Base-by-base conservation (phyloP, 2,329 filamentous ascomycete genomes). In the Aspergillus jensenii region DNA sequence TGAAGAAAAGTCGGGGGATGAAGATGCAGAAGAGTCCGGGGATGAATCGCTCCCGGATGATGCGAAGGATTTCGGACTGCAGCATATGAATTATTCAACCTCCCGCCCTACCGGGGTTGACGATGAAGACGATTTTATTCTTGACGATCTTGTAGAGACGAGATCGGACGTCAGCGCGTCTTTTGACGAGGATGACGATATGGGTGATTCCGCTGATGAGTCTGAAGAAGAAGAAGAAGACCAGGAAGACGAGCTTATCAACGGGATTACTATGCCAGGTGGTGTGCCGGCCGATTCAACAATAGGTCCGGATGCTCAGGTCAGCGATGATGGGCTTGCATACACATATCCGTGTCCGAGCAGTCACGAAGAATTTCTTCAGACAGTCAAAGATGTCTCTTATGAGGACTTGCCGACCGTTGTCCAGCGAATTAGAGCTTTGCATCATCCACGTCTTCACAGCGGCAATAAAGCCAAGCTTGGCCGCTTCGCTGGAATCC, bases 71-170 rank as follows among this genome's bases (percentile, higher is more conserved):
- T 88, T 88, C 68, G 86, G 86, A 1, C 75, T 88, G 33, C 86
- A 84, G 7, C 83, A 88, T 45, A 67, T 68, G 25, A 68, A 67
- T 41, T 71, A 69, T 64, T 71, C 62, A 60, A 68, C 55, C 65
- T 74, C 64, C 58, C 76, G 71, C 33, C 69, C 71, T 23, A 67
- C 92, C 17, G 90, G 87, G 6, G 88, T 96, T 35, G 92, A 96
- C 63, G 93, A 97, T 65, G 93, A 98, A 71, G 93, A 98, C 67
- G 91, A 97, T 66, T 98, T 98, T 67, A 72, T 93, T 25, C 87
- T 97, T 61, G 93, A 95, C 61, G 89, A 96, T 68, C 82, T 98
- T 15, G 84, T 97, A 35, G 92, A 92, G 12, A 93, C 88, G 65
- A 90, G 87, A 39, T 93, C 90, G n/a, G 74, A 78, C 48, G 73